Evolutionary conservation across 108 stramenopile genomes (phyloP), one percentile per base, ranked within the genome.

Genomic region (Cyclotella atomus): DNA sequence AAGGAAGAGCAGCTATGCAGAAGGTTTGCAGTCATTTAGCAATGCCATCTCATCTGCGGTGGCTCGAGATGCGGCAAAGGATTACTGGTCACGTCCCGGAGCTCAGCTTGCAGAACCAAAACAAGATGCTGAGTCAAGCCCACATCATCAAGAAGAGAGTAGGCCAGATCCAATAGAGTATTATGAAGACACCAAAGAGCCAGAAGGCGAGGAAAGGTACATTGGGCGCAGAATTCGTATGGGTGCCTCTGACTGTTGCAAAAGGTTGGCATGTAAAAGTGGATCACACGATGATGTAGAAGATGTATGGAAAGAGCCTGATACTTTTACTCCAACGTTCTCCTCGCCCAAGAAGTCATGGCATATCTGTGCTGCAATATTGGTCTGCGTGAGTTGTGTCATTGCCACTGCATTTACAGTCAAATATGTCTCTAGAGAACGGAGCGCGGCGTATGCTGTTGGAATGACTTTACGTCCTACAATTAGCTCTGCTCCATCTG

Each of bases 201-300:
- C 38, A 50, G 75, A 62, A 20, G 68, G 59, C 30, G 57, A 65
- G 30, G 46, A 63, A 69, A 55, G 57, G 15, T 61, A 68, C 68
- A 63, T 60, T 9, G 38, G 49, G 6, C 16, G 53, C 7, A 24
- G 68, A 17, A 44, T 30, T 44, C 20, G 23, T 15, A 27, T 43
- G 24, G 23, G 21, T 23, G 52, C 34, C 20, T 15, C 14, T 33
- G 7, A 28, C 8, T 10, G 24, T 20, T 41, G 61, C 38, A 49
- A 49, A n/a, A 12, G 47, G n/a, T 49, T 49, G n/a, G 7, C 38
- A 12, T 41, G 38, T 12, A n/a, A n/a, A n/a, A n/a, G n/a, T n/a
- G n/a, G n/a, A n/a, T n/a, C n/a, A n/a, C 38, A 41, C 12, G 12
- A 7, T 12, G 38, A 53, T 2, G 52, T 2, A 23, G 10, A 5